phyloP scores from a whole-genome alignment of 192 early-diverging fungal genomes.

The Gonapodya prolifera region DNA sequence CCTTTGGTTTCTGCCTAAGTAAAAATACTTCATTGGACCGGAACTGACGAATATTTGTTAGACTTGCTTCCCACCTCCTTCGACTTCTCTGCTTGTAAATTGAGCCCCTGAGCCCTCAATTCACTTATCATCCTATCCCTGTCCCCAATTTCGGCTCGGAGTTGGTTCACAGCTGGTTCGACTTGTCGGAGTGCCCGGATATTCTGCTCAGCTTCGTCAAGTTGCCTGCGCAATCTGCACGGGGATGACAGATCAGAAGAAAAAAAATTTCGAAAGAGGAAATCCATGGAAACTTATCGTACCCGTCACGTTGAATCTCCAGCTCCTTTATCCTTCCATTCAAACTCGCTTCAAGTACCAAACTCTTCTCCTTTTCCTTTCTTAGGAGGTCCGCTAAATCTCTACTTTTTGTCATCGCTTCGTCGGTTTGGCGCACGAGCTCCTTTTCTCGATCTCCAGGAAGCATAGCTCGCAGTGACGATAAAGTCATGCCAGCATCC shows the following conservation, averaged over 20 bases:
- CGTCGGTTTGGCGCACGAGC: neutral
- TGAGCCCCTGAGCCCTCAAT: neutral
- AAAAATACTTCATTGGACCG: neutral
- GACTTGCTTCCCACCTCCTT: neutral
- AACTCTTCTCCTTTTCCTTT: neutral
- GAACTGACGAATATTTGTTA: neutral
- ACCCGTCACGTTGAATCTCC: neutral
- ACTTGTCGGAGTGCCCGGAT: neutral
- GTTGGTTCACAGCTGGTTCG: neutral
- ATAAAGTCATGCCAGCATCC: neutral
- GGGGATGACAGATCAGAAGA: neutral
- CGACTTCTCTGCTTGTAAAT: neutral
- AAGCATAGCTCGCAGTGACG: neutral
- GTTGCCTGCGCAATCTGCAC: neutral
- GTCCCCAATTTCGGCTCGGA: neutral
- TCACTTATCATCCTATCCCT: neutral
- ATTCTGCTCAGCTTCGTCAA: neutral
- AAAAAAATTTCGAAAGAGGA: neutral
- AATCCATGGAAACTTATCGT: neutral
- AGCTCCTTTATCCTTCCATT: neutral
- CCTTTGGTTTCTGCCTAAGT: neutral
- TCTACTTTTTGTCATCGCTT: neutral
- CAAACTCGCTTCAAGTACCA: neutral
- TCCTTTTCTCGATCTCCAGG: neutral
- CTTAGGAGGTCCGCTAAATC: neutral